Evolutionary conservation across 2,329 filamentous ascomycete genomes (phyloP), one percentile per base, ranked within the genome.

Genomic region (Pestalotiopsis sp.): DNA sequence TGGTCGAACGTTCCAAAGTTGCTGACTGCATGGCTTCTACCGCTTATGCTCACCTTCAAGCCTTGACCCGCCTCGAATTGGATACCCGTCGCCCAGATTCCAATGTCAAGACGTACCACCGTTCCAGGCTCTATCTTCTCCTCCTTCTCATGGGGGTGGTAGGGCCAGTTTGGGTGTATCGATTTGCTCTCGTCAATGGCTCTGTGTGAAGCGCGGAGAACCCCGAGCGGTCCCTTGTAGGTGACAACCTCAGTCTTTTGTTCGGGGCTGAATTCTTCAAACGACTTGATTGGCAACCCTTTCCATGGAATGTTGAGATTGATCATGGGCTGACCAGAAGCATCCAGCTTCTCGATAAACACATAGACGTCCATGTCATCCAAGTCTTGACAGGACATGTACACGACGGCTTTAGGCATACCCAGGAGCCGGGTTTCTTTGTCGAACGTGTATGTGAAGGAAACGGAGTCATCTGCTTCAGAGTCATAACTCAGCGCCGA

Each of bases 301-400:
- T 70, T 69, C 74, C 74, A 75, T 5, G 76, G 75, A 9, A 75
- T 74, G 13, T 78, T 78, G 38, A 75, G 71, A 63, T 72, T 76
- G 52, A 65, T 68, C 72, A 74, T 71, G 71, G 67, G 61, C 31
- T 69, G 61, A 12, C 69, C 70, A 1, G 52, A 17, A 6, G 23
- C 11, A 38, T 71, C 70, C 14, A 77, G 69, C 72, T 85, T 85
- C 23, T 81, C 78, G 5, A 85, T 65, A 12, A 81, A 76, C 14
- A 85, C 76, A 66, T 78, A 84, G 2, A 84, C 77, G 27, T 77
- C 80, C 70, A 85, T 78, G 69, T 84, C 84, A 63, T 85, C 77
- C 62, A 75, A 71, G 12, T 81, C 77, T 1, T 73, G 69, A 62
- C 77, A 81, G 1, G 80, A 83, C 76, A 85, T 81, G 72, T 81